A percentile compares a stretch with the other conserved stretches of the same genome.
Conservation (phyloP, 2,329 filamentous ascomycete genomes). For the Aspergillus ochraceoroseus region DNA sequence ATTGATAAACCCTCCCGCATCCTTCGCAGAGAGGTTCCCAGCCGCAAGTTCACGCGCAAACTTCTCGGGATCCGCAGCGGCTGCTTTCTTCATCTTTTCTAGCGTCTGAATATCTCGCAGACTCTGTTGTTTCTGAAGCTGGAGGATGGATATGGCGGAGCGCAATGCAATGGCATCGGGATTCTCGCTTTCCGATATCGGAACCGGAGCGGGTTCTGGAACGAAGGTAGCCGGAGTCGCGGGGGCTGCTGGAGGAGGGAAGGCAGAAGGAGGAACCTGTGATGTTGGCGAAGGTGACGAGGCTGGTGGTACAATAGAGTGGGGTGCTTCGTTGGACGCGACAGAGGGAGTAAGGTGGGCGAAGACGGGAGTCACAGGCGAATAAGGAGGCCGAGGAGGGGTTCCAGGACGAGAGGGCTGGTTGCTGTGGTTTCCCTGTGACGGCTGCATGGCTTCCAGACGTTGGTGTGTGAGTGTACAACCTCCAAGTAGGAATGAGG, state of each 20-base stretch:
- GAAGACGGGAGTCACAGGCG: slow-evolving; percentile 45
- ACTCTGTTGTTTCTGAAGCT: slow-evolving; percentile 77
- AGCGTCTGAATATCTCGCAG: slow-evolving; percentile 68
- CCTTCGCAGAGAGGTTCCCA: slow-evolving; percentile 53
- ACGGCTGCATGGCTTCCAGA: slow-evolving; percentile 22
- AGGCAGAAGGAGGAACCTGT: slow-evolving; percentile 9
- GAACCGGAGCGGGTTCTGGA: slow-evolving; percentile 39
- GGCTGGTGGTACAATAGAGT: slow-evolving; percentile 32
- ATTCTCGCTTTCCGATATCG: slow-evolving; percentile 54
- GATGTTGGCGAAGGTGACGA: slow-evolving; percentile 29
- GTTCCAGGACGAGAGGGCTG: slow-evolving; percentile 32
- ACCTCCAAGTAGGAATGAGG: not conserved
- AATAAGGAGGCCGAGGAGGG: slow-evolving; percentile 45
- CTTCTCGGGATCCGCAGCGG: slow-evolving; percentile 63
- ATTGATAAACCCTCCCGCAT: slow-evolving; percentile 32
- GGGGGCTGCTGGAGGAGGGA: slow-evolving; percentile 12
- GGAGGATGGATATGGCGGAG: slow-evolving; percentile 78
- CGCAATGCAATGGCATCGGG: slow-evolving; percentile 83
- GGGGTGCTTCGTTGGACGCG: slow-evolving; percentile 22
- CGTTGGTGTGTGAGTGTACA: not conserved
- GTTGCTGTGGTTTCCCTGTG: slow-evolving; percentile 19
- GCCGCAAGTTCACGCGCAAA: slow-evolving; percentile 65
- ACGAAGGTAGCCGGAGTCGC: slow-evolving; percentile 27
- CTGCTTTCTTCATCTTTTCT: slow-evolving; percentile 64
- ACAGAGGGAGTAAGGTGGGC: slow-evolving; percentile 29